Conservation (phyloP, 371 early-diverging fungal species). For the Syncephalastrum contaminatum region DNA sequence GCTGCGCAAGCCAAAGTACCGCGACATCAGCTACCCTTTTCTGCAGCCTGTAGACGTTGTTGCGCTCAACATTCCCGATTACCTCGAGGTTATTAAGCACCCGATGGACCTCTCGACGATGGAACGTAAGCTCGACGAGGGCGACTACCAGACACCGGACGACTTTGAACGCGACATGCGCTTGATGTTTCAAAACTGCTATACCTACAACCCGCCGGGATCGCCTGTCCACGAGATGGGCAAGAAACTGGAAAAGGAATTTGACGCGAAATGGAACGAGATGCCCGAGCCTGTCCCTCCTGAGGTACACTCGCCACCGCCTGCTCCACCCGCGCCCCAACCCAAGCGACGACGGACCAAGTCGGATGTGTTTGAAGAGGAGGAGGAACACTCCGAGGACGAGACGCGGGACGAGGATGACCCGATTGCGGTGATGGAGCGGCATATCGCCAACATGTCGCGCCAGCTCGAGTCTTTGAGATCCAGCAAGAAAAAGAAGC, state of each 20-base stretch:
- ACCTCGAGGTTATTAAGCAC: constrained; percentile 88
- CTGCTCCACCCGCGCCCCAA: constrained; percentile 5
- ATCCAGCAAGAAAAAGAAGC: constrained; percentile 55
- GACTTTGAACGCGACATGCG: constrained; percentile 88
- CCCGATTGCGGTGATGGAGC: constrained; percentile 28
- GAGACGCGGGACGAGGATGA: constrained; percentile 14
- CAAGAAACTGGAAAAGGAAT: constrained; percentile 73
- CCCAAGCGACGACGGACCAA: constrained; percentile 9
- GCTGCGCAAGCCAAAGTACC: constrained; percentile 72
- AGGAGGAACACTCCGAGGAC: constrained; percentile 11
- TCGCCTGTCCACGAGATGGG: constrained; percentile 90
- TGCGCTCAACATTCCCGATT: constrained; percentile 91
- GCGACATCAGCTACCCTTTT: constrained; percentile 78
- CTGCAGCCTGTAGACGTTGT: constrained; percentile 92
- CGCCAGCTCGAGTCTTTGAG: constrained; percentile 59
- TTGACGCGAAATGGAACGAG: constrained; percentile 85
- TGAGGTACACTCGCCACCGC: constrained; percentile 1
- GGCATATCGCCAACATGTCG: constrained; percentile 23
- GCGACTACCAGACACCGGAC: constrained; percentile 67
- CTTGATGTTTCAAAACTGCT: constrained; percentile 93
- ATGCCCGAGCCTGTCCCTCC: constrained; percentile 42
- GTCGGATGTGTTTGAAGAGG: constrained; percentile 16
- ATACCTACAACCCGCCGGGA: constrained; percentile 87
- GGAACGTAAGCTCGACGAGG: constrained; percentile 76
- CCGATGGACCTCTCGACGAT: constrained; percentile 99